These are phyloP conservation scores for Nitzschia putrida DNA, from an alignment of 108 stramenopile genomes.

Conservation along the genomic window DNA sequence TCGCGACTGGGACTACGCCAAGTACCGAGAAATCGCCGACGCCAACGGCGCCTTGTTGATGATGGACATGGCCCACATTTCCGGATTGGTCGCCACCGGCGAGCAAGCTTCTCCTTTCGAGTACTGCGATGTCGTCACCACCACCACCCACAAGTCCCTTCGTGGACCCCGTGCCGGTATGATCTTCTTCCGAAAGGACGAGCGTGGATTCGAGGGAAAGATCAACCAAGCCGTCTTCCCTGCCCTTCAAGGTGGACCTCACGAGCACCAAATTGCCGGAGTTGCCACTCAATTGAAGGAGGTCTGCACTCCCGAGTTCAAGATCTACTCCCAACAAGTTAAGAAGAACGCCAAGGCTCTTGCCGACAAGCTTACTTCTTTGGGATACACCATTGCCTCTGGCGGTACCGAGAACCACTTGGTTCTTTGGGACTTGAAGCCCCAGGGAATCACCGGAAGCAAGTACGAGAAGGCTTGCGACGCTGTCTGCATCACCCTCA, in stretches of 20 bases:
- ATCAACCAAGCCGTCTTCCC: slow-evolving; percentile 99
- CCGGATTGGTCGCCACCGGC: slow-evolving; percentile 95
- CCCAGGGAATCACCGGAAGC: slow-evolving; percentile 91
- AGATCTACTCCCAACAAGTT: slow-evolving; percentile 91
- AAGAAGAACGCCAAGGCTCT: slow-evolving; percentile 93
- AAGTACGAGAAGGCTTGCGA: slow-evolving; percentile 99
- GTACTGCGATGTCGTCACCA: slow-evolving; percentile 97
- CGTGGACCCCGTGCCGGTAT: slow-evolving; percentile 99
- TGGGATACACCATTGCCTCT: slow-evolving; percentile 95
- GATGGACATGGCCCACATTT: slow-evolving; percentile 99
- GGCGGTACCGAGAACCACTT: slow-evolving; percentile 99
- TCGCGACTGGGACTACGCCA: slow-evolving; percentile 98
- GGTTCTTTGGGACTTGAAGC: slow-evolving; percentile 98
- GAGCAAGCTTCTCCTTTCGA: slow-evolving; percentile 94
- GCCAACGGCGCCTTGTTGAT: slow-evolving; percentile 96
- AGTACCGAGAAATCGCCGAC: slow-evolving; percentile 97
- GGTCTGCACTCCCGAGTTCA: slow-evolving; percentile 94
- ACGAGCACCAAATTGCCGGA: slow-evolving; percentile 99
- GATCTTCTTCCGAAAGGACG: slow-evolving; percentile 99
- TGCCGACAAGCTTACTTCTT: slow-evolving; percentile 74
- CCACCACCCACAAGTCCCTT: slow-evolving; percentile 99
- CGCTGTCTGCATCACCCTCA: slow-evolving; percentile 95
- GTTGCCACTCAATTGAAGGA: slow-evolving; percentile 99
- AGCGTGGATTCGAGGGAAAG: slow-evolving; percentile 89
- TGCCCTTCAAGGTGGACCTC: slow-evolving; percentile 98